Evolutionary conservation across 2,329 filamentous ascomycete species (phyloP), one percentile per base, ranked within the genome.

Genomic region (Zymoseptoria ardabiliae): DNA sequence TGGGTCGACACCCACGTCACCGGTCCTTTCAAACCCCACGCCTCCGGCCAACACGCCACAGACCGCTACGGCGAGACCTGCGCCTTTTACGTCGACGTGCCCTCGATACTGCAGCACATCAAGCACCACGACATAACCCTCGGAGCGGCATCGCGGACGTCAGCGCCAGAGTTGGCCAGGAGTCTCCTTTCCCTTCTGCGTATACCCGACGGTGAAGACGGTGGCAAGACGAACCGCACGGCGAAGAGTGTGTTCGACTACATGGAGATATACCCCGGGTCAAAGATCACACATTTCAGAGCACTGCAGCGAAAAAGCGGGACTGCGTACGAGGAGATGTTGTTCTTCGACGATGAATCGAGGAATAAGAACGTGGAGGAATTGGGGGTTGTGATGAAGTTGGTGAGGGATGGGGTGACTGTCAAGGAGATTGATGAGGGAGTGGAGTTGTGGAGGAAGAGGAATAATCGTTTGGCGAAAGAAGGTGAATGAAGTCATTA

Each of bases 1-100:
- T 97, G 93, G 93, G 87, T 96, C 52, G 94, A 97, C 78, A 96
- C 91, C 3, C 92, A 97, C 75, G 88, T 94, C 68, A 84, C 85
- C 22, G 82, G 85, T 6, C 92, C 91, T 0, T 76, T 96, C 54
- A 86, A 85, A 65, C 68, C 74, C 3, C 69, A 69, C 8, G 69
- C 75, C 49, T 69, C 74, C 56, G 78, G 78, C 4, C 65, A 74
- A 50, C 76, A 75, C 63, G 79, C 84, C 54, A 81, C 79, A 65
- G 83, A 85, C 62, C 69, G 73, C 23, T 77, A 76, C 60, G 77
- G 77, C 50, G 76, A 79, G 61, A 70, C 68, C 20, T 79, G 73
- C 60, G 77, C 73, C 28, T 80, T 81, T 66, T 81, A 79, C 65
- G 65, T 66, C 23, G 77, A 81, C 53, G 76, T 80, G 1, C 71